phyloP scores from a whole-genome alignment of 1,284 basidiomycete genomes.

The Macrocystidia cucumis region DNA sequence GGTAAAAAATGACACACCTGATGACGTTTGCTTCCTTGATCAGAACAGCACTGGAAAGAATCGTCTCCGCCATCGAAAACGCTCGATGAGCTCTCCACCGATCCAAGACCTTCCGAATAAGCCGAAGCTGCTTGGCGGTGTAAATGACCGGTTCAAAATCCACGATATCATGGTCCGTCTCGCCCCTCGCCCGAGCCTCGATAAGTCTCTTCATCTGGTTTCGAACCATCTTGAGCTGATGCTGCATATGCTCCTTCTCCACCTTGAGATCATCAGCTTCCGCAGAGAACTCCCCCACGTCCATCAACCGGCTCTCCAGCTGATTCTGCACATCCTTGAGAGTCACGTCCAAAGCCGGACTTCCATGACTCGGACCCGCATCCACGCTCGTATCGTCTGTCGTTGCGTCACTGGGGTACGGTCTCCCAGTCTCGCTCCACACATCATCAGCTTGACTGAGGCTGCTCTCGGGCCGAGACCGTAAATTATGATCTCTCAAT shows the following conservation, averaged over 20 bases:
- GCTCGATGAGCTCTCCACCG: conserved; percentile 81
- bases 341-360: conserved; percentile 55
- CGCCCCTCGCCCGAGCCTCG: conserved; percentile 72
- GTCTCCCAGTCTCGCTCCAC: conserved; percentile 77
- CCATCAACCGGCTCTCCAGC: conserved; percentile 64
- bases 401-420: conserved; percentile 61
- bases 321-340: conserved; percentile 67
- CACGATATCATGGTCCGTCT: conserved; percentile 51
- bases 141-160: conserved; percentile 77
- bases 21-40: conserved; percentile 95
- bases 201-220: conserved; percentile 78
- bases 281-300: conserved; percentile 60
- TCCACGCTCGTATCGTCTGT: conserved; percentile 85
- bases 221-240: conserved; percentile 76
- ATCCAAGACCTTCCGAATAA: conserved; percentile 75
- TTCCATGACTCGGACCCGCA: conserved; percentile 55
- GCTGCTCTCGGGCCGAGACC: conserved; percentile 76
- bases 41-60: conserved; percentile 79
- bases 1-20: conserved; percentile 47
- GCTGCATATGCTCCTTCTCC: conserved; percentile 89
- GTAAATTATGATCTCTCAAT: conserved; percentile 69
- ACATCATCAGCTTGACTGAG: conserved; percentile 78
- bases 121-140: conserved; percentile 68
- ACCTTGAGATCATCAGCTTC: conserved; percentile 79
- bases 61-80: conserved; percentile 89